Conservation (phyloP, 2,329 filamentous ascomycete species). For the Verticillium alfalfae region DNA sequence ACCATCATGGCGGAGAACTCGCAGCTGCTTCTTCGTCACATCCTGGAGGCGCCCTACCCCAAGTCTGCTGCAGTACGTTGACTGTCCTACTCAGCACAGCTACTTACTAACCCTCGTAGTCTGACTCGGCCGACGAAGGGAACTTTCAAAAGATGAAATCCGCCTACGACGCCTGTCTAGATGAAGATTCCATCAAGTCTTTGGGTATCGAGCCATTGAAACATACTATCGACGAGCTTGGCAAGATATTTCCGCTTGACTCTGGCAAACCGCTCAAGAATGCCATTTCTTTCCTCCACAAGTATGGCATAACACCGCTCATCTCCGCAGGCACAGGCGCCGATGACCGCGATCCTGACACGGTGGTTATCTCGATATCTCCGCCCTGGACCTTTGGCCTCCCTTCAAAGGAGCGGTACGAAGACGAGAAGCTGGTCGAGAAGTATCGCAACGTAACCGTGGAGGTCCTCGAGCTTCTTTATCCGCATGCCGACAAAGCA, state of each 20-base stretch:
- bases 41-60: constrained; percentile 55
- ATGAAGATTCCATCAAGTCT: constrained; percentile 51
- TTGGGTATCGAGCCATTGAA: constrained; percentile 51
- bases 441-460: constrained; percentile 36
- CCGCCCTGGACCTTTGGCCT: constrained; percentile 49
- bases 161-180: constrained; percentile 61
- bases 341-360: constrained; percentile 36
- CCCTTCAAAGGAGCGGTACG: constrained; percentile 57
- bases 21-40: constrained; percentile 53
- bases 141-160: constrained; percentile 64
- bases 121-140: constrained; percentile 44
- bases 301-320: constrained; percentile 35
- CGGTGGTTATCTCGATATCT: constrained; percentile 30
- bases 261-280: constrained; percentile 25
- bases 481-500: constrained; percentile 26
- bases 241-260: constrained; percentile 15
- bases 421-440: constrained; percentile 44
- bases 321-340: constrained; percentile 27
- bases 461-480: constrained; percentile 20
- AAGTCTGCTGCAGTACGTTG: constrained; percentile 17
- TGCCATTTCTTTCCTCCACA: constrained; percentile 39
- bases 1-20: constrained; percentile 57
- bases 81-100: constrained; percentile 41
- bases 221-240: constrained; percentile 42
- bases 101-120: constrained; percentile 18